Base-by-base conservation (phyloP, 2,329 filamentous ascomycete genomes). In the Myriangium duriaei region DNA sequence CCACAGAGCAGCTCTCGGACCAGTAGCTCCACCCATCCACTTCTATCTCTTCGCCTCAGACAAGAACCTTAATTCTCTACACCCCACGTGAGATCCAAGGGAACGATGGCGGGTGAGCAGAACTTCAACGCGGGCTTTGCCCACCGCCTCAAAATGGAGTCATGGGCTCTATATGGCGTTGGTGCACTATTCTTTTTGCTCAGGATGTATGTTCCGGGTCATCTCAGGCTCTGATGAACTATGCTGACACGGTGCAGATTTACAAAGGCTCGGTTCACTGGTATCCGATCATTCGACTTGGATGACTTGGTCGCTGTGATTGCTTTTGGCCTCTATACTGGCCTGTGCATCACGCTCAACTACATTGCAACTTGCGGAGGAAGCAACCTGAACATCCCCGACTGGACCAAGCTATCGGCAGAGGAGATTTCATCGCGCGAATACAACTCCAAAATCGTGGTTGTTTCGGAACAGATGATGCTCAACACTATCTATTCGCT, bases 221-320 rank as follows among this genome's bases (percentile, higher is more conserved):
- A n/a, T n/a, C n/a, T 15, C 6, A 13, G n/a, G n/a, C n/a, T n/a
- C n/a, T n/a, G n/a, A n/a, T n/a, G n/a, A n/a, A n/a, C n/a, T 36
- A 37, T 31, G 36, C 35, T 31, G 31, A 21, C 13, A 34, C 7
- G 30, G 12, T n/a, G 24, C 15, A 44, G 42, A 11, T 42, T 37
- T 34, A 40, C 42, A 7, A 39, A 40, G 18, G 30, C 30, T 3
- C 28, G 36, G 24, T 42, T 42, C 29, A 28, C 33, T 12, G 32
- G 39, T 30, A 54, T 63, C 45, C 59, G 55, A 31, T 58, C 58
- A 6, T 62, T 73, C 14, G 66, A 71, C 45, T 48, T 65, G 21
- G 73, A 76, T 46, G 73, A 77, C 48, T 74, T 65, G 47, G 55
- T 72, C 13, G 76, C 76, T 67, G 30, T 68, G 10, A 58, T 73